Evolutionary conservation across 208 protist genomes (phyloP).

Genomic region (Trypanosoma cruzi): DNA sequence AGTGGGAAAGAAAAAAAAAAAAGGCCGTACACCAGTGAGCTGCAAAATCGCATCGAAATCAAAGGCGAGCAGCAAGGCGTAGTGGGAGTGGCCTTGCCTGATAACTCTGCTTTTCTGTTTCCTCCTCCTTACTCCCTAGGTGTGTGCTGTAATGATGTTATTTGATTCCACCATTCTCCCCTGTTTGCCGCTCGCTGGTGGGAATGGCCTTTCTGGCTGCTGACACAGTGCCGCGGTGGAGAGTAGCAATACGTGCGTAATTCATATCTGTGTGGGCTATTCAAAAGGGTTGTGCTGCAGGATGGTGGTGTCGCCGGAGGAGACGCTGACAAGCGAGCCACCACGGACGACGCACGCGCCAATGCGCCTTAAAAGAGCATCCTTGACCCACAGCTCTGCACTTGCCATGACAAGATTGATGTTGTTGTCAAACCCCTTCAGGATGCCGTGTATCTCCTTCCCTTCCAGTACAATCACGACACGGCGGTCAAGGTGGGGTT

Average conservation of each 20-base stretch:
- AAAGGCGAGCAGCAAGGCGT: constrained; percentile 3
- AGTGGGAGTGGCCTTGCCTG: neutral
- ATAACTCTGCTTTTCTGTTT: too few relatives aligned
- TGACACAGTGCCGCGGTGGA: too few relatives aligned
- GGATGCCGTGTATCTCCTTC: constrained; percentile 60
- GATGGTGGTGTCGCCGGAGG: constrained; percentile 60
- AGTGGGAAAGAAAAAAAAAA: neutral
- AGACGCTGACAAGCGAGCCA: constrained; percentile 51
- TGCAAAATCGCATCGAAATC: constrained; percentile 1
- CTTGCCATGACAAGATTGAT: constrained; percentile 79
- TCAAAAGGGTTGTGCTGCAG: constrained; percentile 51
- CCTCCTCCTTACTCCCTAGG: too few relatives aligned
- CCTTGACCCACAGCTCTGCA: constrained; percentile 58
- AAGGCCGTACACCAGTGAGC: neutral
- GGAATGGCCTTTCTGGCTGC: too few relatives aligned
- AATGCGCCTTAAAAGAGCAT: constrained; percentile 45
- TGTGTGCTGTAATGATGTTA: too few relatives aligned
- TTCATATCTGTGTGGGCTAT: neutral
- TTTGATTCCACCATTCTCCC: too few relatives aligned
- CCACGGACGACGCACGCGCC: constrained; percentile 78
- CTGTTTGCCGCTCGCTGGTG: too few relatives aligned
- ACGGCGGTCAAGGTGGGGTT: constrained; percentile 80
- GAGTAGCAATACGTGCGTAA: too few relatives aligned
- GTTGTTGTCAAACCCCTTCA: constrained; percentile 92
- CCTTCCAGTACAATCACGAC: constrained; percentile 51